phyloP scores from a whole-genome alignment of 805 yeast genomes.

The Teunomyces funiuensis region DNA sequence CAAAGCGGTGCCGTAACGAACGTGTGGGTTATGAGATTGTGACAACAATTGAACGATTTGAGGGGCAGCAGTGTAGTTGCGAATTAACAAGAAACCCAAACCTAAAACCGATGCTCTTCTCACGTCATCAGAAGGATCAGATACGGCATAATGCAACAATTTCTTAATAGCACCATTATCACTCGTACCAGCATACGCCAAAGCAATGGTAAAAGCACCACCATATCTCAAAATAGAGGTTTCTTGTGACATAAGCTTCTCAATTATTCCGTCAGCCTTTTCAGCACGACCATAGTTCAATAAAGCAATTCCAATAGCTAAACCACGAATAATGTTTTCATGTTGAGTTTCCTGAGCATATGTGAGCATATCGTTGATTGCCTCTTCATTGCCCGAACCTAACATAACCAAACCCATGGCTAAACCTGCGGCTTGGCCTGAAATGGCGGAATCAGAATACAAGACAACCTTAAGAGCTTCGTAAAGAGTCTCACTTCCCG shows the following conservation, averaged over 20 bases:
- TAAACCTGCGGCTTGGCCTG: conserved; percentile 95
- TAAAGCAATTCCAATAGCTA: conserved; percentile 85
- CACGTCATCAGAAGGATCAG: conserved; percentile 94
- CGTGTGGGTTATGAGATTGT: conserved; percentile 96
- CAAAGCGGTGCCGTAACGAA: conserved; percentile 96
- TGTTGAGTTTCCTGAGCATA: conserved; percentile 96
- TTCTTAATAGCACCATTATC: conserved; percentile 83
- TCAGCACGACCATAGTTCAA: conserved; percentile 85
- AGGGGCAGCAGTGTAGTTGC: conserved; percentile 92
- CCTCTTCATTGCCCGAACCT: conserved; percentile 77
- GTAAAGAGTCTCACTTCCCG: conserved; percentile 68
- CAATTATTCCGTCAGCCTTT: conserved; percentile 68
- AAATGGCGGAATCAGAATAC: conserved; percentile 86
- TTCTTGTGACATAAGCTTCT: conserved; percentile 66
- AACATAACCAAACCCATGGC: conserved; percentile 96
- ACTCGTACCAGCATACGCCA: conserved; percentile 97
- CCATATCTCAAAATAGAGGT: conserved; percentile 89
- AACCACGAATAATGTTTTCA: conserved; percentile 91
- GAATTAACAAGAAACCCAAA: conserved; percentile 84
- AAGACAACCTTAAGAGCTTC: conserved; percentile 82
- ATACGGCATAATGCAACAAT: conserved; percentile 88
- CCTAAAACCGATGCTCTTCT: conserved; percentile 94
- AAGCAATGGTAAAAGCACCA: conserved; percentile 89
- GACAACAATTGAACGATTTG: conserved; percentile 89
- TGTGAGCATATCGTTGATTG: conserved; percentile 75